Evolutionary conservation across 1,139 yeast species (phyloP), one percentile per base, ranked within the genome.

Genomic region (Petasospora rhodanensis): DNA sequence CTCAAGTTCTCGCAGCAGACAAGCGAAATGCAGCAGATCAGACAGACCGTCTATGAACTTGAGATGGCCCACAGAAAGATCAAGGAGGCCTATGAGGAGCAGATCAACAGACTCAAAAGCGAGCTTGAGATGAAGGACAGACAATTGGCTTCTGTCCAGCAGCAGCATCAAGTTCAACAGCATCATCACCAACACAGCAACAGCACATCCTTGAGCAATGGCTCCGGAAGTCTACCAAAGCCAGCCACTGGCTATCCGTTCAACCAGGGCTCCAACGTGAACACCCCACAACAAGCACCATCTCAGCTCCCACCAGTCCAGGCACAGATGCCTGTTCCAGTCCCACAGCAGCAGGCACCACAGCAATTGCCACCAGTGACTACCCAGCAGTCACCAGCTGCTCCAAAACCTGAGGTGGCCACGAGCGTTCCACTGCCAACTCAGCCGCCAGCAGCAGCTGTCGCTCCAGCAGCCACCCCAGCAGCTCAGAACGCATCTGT

Each of bases 41-140:
- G 96, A 53, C 94, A 86, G 55, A 85, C 95, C 13, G 95, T 91
- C 31, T 87, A 81, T 55, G 97, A 91, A 58, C 72, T 91, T 52
- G 97, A 91, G 58, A 75, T 82, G 74, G 93, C 95, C 29, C 97
- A 91, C 63, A 72, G 95, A 49, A 85, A 86, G 58, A 85, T 91
- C 73, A 89, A 89, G 64, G 97, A 89, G 53, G 89, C 93, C 30
- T 91, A 91, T 60, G 96, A 89, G 59, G 95, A 85, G 52, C 97
- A 91, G 60, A 84, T 91, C 42, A 68, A 77, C 56, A 72, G 94
- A 46, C 71, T 89, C 58, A 86, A 89, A 59, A 78, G 83, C 40
- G 96, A 87, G 56, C 68, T 89, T 51, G 96, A 86, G 49, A 76
- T 73, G 54, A 67, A 85, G 54, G 89, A 79, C 54, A 70, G 76